A percentile compares a stretch with the other conserved stretches of the same genome.
Evolutionary conservation across 225 moss, liverwort and hornwort genomes (phyloP).

Genomic region (Polytrichum commune): DNA sequence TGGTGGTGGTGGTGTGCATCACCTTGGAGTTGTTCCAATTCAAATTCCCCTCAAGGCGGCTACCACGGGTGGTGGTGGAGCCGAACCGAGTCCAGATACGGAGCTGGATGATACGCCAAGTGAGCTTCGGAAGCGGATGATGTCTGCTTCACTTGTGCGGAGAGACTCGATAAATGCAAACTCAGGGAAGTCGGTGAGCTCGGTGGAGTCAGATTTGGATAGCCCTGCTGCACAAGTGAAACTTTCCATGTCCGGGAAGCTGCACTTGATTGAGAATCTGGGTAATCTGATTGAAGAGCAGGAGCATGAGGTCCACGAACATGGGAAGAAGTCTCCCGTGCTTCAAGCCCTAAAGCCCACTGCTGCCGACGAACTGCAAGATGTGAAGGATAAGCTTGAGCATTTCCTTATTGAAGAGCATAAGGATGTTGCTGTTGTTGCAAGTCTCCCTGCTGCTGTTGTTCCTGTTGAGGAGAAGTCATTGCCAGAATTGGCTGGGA

Average conservation of each 20-base stretch:
- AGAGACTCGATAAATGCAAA: constrained; percentile 22
- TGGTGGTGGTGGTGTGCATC: no score
- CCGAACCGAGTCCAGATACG: constrained; percentile 9
- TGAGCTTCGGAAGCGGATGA: constrained; percentile 4
- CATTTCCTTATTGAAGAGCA: constrained; percentile 2
- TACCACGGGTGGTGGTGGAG: no score
- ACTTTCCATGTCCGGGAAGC: constrained; percentile 16
- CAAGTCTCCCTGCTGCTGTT: constrained; percentile 1
- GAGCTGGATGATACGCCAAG: constrained; percentile 11
- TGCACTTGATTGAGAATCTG: constrained; percentile 22
- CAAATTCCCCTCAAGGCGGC: no score
- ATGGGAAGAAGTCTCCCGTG: constrained; percentile 1
- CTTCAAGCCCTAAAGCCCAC: constrained; percentile 16
- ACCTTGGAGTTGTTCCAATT: background rate
- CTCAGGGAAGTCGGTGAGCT: constrained; percentile 6
- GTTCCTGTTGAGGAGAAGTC: constrained; percentile 8
- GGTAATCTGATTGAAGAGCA: constrained; percentile 6
- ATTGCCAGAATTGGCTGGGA: background rate
- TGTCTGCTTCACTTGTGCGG: constrained; percentile 8
- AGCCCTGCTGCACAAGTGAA: constrained; percentile 2
- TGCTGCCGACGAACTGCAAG: constrained; percentile 21
- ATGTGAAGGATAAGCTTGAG: constrained; percentile 30
- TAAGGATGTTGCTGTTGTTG: background rate
- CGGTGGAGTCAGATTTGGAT: constrained; percentile 18
- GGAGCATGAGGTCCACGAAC: background rate